A percentile compares a stretch with the other conserved stretches of the same genome.
phyloP scores from a whole-genome alignment of 2,329 filamentous ascomycete genomes.

The Trichoderma semiorbis region DNA sequence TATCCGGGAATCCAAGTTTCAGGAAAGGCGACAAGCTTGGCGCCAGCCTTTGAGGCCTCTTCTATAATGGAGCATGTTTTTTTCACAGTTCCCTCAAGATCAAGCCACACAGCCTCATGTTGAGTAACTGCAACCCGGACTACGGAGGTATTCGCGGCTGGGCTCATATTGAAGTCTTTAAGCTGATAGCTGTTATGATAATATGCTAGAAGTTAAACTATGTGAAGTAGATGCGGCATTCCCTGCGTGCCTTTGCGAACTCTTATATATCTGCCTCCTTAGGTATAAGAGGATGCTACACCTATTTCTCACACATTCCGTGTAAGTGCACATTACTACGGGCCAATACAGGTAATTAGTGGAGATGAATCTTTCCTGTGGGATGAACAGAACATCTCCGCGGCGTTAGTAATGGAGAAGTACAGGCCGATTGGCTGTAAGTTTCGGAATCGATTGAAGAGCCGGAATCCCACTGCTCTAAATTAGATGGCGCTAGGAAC shows the following conservation, averaged over 20 bases:
- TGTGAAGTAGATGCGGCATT: background rate
- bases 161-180: background rate
- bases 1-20: background rate
- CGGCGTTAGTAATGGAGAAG: background rate
- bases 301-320: background rate
- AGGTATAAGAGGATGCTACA: background rate
- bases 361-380: background rate
- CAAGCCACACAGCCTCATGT: background rate
- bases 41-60: background rate
- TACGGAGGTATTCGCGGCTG: background rate
- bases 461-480: background rate
- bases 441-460: background rate
- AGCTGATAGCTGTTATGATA: background rate
- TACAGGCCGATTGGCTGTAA: background rate
- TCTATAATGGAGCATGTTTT: background rate
- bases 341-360: background rate
- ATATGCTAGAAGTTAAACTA: background rate
- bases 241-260: background rate
- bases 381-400: background rate
- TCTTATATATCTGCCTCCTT: background rate
- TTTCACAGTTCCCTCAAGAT: background rate
- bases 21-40: background rate
- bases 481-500: background rate
- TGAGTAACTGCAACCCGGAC: background rate
- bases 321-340: background rate